Percentiles rank a stretch among this genome's conserved stretches.
These are phyloP conservation scores for Parascedosporium putredinis DNA, from an alignment of 2,329 filamentous ascomycete species.

Conservation along the genomic window DNA sequence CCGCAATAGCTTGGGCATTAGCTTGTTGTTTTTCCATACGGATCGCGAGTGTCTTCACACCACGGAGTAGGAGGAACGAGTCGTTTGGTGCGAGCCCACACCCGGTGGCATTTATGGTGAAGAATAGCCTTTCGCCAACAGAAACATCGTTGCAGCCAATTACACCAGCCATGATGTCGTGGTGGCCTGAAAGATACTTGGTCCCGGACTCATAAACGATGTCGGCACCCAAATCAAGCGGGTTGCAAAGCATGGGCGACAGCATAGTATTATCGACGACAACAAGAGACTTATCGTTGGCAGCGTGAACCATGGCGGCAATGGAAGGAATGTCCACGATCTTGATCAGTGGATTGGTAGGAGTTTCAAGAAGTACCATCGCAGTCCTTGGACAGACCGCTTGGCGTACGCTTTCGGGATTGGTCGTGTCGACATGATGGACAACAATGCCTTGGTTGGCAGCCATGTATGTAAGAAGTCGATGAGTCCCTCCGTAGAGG, in stretches of 20 bases:
- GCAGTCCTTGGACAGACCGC: slow-evolving; percentile 72
- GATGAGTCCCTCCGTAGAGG: slow-evolving; percentile 89
- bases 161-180: slow-evolving; percentile 98
- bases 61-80: slow-evolving; percentile 88
- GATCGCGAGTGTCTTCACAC: slow-evolving; percentile 91
- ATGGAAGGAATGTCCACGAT: slow-evolving; percentile 86
- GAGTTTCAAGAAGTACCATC: slow-evolving; percentile 93
- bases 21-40: slow-evolving; percentile 98
- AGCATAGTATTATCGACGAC: slow-evolving; percentile 99
- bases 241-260: slow-evolving; percentile 86
- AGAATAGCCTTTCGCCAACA: slow-evolving; percentile 83
- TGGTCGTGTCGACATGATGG: slow-evolving; percentile 91
- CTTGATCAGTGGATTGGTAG: slow-evolving; percentile 97
- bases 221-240: slow-evolving; percentile 86
- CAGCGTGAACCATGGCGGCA: slow-evolving; percentile 62
- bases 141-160: slow-evolving; percentile 78
- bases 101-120: slow-evolving; percentile 93
- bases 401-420: slow-evolving; percentile 56
- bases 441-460: slow-evolving; percentile 86
- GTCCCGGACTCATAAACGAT: slow-evolving; percentile 97
- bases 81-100: slow-evolving; percentile 93
- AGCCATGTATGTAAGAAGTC: slow-evolving; percentile 83
- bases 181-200: slow-evolving; percentile 94
- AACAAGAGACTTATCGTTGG: slow-evolving; percentile 70
- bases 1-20: slow-evolving; percentile 82